Conservation (phyloP, 2,329 filamentous ascomycete genomes). For the Microcyclosporella mali region DNA sequence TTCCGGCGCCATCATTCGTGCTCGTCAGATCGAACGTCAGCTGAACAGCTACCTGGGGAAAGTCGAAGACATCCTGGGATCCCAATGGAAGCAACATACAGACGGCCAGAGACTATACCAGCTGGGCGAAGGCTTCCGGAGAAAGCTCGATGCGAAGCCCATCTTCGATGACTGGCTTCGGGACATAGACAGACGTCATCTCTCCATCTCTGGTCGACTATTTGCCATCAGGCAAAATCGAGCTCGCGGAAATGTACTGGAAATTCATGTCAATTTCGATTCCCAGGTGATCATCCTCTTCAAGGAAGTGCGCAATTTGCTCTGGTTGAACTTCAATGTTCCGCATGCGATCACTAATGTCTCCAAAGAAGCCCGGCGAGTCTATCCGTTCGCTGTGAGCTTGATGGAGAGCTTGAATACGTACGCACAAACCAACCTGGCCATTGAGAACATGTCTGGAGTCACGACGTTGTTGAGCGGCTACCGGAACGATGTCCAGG, state of each 20-base stretch:
- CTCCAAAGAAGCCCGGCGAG: slow-evolving; percentile 96
- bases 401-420: slow-evolving; percentile 98
- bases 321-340: slow-evolving; percentile 90
- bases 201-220: slow-evolving; percentile 84
- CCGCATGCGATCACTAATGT: slow-evolving; percentile 92
- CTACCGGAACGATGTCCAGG: slow-evolving; percentile 85
- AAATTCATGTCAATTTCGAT: slow-evolving; percentile 93
- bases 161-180: slow-evolving; percentile 95
- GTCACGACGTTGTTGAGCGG: slow-evolving; percentile 83
- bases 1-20: slow-evolving; percentile 96
- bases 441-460: slow-evolving; percentile 78
- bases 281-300: slow-evolving; percentile 95
- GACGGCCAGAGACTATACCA: slow-evolving; percentile 90
- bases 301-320: slow-evolving; percentile 94
- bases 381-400: slow-evolving; percentile 96
- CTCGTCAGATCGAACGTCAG: slow-evolving; percentile 92
- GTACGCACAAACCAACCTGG: slow-evolving; percentile 77
- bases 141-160: slow-evolving; percentile 87
- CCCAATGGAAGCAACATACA: slow-evolving; percentile 88
- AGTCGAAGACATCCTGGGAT: slow-evolving; percentile 94
- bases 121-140: slow-evolving; percentile 88
- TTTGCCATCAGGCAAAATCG: slow-evolving; percentile 86
- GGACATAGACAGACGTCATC: slow-evolving; percentile 80
- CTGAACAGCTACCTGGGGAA: slow-evolving; percentile 97
- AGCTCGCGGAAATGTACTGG: slow-evolving; percentile 81